These are phyloP conservation scores for Russula brevipes DNA, from an alignment of 768 basidiomycete species.

Conservation along the genomic window DNA sequence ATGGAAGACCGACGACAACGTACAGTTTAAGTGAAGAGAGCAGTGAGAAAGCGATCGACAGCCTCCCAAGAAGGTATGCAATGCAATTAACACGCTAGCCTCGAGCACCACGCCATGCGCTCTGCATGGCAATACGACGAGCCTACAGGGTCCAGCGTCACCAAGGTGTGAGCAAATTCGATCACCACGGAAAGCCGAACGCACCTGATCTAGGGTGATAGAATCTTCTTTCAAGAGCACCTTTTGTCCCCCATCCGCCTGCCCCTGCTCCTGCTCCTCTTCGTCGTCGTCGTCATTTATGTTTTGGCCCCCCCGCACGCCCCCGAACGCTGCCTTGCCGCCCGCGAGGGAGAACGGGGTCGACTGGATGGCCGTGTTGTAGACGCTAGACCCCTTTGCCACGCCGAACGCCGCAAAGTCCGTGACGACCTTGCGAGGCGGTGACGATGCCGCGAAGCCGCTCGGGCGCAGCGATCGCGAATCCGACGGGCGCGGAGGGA, in stretches of 20 bases:
- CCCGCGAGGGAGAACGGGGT: conserved; percentile 76
- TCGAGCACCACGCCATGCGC: conserved; percentile 74
- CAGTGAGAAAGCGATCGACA: conserved; percentile 16
- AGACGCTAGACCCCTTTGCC: conserved; percentile 68
- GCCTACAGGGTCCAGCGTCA: conserved; percentile 42
- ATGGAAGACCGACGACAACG: neutral
- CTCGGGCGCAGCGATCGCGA: conserved; percentile 40
- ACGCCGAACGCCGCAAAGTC: conserved; percentile 87
- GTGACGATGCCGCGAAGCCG: conserved; percentile 31
- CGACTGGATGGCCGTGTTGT: conserved; percentile 76
- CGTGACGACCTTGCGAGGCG: conserved; percentile 71
- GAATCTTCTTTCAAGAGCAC: conserved; percentile 77
- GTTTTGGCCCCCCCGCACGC: conserved; percentile 47
- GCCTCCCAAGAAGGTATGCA: conserved; percentile 15
- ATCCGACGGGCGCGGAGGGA: conserved; percentile 38
- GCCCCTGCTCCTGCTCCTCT: conserved; percentile 56
- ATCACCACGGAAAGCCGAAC: conserved; percentile 20
- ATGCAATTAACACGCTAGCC: conserved; percentile 33
- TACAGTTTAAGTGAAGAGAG: conserved; percentile 9
- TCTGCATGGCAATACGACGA: conserved; percentile 81
- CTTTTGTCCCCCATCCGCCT: conserved; percentile 53
- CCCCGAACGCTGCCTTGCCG: conserved; percentile 80
- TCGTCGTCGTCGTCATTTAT: conserved; percentile 71
- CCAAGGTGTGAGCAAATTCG: conserved; percentile 4
- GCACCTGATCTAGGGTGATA: conserved; percentile 90